Percentiles rank a stretch among this genome's conserved stretches.
These are phyloP conservation scores for Neocucurbitaria cava DNA, from an alignment of 2,329 filamentous ascomycete species.

Conservation along the genomic window DNA sequence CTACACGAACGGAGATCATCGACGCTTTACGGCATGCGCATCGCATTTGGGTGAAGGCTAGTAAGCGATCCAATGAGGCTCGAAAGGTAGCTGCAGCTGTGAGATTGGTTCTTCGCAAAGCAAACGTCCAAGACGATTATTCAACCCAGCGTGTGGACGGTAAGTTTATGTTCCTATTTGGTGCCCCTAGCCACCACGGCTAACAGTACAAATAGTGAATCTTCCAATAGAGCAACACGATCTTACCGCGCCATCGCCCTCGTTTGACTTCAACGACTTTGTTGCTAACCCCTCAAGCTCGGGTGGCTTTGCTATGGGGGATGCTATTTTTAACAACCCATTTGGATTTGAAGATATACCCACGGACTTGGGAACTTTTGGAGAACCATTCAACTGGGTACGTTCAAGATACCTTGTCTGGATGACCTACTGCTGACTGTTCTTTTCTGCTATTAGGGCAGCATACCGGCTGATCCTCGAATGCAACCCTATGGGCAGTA, in stretches of 20 bases:
- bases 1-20: conserved; percentile 34
- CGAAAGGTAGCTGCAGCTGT: conserved; percentile 38
- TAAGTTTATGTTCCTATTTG: conserved; percentile 1
- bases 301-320: conserved; percentile 7
- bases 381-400: conserved; percentile 35
- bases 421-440: neutral
- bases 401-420: neutral
- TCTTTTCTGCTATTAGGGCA: conserved; percentile 8
- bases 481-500: conserved; percentile 11
- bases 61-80: conserved; percentile 40
- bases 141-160: conserved; percentile 4
- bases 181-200: neutral
- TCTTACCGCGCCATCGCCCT: conserved; percentile 14
- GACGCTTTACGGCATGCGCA: conserved; percentile 29
- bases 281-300: neutral
- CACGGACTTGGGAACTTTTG: conserved; percentile 30
- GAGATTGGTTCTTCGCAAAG: conserved; percentile 36
- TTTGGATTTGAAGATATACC: conserved; percentile 26
- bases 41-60: conserved; percentile 32
- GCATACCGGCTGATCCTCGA: conserved; percentile 15
- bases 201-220: conserved; percentile 6
- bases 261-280: conserved; percentile 26
- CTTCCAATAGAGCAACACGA: conserved; percentile 1
- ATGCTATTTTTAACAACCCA: conserved; percentile 14
- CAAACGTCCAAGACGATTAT: conserved; percentile 2